These are phyloP conservation scores for Calonectria pauciramosa DNA, from an alignment of 2,329 filamentous ascomycete species.

Conservation along the genomic window DNA sequence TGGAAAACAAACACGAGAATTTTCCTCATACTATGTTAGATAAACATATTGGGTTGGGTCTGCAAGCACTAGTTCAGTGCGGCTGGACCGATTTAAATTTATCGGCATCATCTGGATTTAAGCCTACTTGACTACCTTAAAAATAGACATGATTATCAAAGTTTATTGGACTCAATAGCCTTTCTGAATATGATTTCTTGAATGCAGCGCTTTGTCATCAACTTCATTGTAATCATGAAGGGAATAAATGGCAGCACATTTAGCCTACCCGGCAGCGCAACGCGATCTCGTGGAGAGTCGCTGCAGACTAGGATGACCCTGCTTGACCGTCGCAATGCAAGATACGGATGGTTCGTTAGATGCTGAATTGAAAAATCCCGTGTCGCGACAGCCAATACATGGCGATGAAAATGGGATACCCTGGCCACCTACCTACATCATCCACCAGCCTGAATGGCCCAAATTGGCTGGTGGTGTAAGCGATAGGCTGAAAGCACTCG, in stretches of 20 bases:
- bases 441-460: neutral
- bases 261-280: neutral
- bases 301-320: neutral
- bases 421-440: neutral
- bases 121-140: neutral
- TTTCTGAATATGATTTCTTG: neutral
- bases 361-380: neutral
- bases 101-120: neutral
- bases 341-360: neutral
- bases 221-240: neutral
- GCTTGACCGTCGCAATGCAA: neutral
- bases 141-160: neutral
- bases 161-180: neutral
- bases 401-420: neutral
- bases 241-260: neutral
- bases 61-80: neutral
- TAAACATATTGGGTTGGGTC: too few species aligned
- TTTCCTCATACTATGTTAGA: too few species aligned
- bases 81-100: too few species aligned
- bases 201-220: neutral
- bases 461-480: neutral
- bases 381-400: neutral
- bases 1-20: too few species aligned
- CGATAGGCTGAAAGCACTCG: neutral
- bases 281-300: neutral